Base-by-base conservation (phyloP, 2,329 filamentous ascomycete genomes). In the Scedosporium dehoogii region DNA sequence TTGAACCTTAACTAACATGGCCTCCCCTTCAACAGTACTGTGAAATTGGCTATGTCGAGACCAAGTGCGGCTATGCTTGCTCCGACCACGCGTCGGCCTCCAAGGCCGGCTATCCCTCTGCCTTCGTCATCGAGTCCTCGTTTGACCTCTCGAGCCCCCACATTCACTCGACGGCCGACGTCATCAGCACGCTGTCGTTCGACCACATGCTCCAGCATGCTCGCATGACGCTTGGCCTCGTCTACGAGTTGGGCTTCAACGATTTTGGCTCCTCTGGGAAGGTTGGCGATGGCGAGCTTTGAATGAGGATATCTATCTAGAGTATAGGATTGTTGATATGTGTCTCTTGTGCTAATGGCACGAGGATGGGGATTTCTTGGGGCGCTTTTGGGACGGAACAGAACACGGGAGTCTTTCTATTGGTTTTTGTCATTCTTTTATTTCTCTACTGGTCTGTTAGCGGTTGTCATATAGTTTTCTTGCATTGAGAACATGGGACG, bases 21-120 rank as follows among this genome's bases (percentile, higher is more conserved):
- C 29, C 5, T 7, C 23, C 3, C 7, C 4, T 41, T 53, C 29
- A 16, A 9, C 23, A 65, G 78, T 97, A 97, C 79, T 97, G 92
- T 76, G 83, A 86, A 60, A 94, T 97, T 65, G 90, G 91, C 7
- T 96, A 87, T 74, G 83, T 93, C 59, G 84, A 92, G 75, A 96
- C 91, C 18, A 90, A 93, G 78, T 96, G 91, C 70, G 91, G 91
- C 46, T 96, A 96, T 70, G 91, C 91, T 51, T 91, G 88, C 76
- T 88, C 85, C 6, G 88, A 91, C 69, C 88, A 91, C 70, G 85
- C 86, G 6, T 87, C 85, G 1, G 86, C 86, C 16, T 85, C 81
- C 66, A 84, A 85, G 68, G 83, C 83, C 16, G 86, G 85, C 18
- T 89, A 86, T 71, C 84, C 85, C 0, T 83, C 85, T 0, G 81